A percentile compares a stretch with the other conserved stretches of the same genome.
Conservation (phyloP, 345 rosid species). For the Ceriops decandra region DNA sequence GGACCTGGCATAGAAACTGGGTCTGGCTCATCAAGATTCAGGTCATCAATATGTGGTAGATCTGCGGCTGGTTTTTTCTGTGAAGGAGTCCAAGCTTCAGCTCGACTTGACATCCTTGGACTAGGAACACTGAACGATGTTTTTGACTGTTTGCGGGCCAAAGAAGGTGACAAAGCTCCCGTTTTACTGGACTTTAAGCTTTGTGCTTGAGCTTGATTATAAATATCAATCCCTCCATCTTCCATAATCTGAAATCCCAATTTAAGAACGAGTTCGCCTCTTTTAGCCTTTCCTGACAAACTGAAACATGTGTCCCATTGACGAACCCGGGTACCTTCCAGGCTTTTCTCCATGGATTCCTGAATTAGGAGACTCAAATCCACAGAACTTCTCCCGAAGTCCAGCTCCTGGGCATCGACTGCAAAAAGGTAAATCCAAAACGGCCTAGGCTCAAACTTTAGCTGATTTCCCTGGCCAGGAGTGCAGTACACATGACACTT, state of each 20-base stretch:
- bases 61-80: slow-evolving; percentile 35
- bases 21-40: slow-evolving; percentile 80
- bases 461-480: slow-evolving; percentile 48
- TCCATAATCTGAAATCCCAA: slow-evolving; percentile 95
- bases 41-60: slow-evolving; percentile 73
- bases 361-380: slow-evolving; percentile 67
- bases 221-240: slow-evolving; percentile 86
- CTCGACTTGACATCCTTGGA: slow-evolving; percentile 63
- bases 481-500: slow-evolving; percentile 76
- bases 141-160: slow-evolving; percentile 76
- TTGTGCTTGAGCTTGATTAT: slow-evolving; percentile 52
- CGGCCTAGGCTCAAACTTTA: slow-evolving; percentile 77
- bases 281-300: slow-evolving; percentile 84
- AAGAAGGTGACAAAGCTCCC: slow-evolving; percentile 42
- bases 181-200: slow-evolving; percentile 43
- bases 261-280: slow-evolving; percentile 74
- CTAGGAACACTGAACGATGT: slow-evolving; percentile 85
- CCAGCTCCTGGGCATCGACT: slow-evolving; percentile 76
- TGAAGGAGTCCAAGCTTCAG: slow-evolving; percentile 65
- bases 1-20: slow-evolving; percentile 28
- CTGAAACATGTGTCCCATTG: slow-evolving; percentile 83
- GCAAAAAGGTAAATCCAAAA: slow-evolving; percentile 67
- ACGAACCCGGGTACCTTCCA: slow-evolving; percentile 69
- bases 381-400: slow-evolving; percentile 64
- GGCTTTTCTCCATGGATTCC: slow-evolving; percentile 75